Evolutionary conservation across 1,284 basidiomycete species (phyloP), one percentile per base, ranked within the genome.

Genomic region (Phellopilus nigrolimitatus): DNA sequence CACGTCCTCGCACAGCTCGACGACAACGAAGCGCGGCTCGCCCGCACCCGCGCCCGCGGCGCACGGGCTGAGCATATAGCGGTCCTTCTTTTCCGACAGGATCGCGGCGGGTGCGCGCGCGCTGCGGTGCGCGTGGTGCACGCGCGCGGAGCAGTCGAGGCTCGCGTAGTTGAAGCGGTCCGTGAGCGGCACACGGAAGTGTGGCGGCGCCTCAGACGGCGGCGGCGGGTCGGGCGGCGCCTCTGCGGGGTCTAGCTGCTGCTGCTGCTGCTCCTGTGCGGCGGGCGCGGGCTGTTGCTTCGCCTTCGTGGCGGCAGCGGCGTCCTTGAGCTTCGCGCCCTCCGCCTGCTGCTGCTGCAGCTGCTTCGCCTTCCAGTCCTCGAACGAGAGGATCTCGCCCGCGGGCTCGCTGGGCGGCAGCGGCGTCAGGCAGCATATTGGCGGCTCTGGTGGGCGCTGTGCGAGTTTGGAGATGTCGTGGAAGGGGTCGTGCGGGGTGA

Each of bases 21-120:
- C 86, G 24, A 97, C 83, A 17, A 98, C 88, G 67, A 85, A 97
- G 62, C 97, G 91, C 25, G 76, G 71, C 55, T 75, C 68, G 50
- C 68, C 68, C 1, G 13, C 64, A 64, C n/a, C n/a, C n/a, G n/a
- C n/a, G n/a, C 31, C 6, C 3, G 75, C 72, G 22, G 79, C 77
- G 63, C 97, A 99, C 0, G 95, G 95, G 48, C 89, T 93, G 57
- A 98, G 85, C 95, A 99, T 97, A 74, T 99, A 99, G 57, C 85
- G 74, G 68, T 99, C 95, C 65, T 88, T 88, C 69, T 94, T 95
- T 47, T 86, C 88, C 45, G 88, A 88, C 2, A 99, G 76, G 51
- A 99, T 89, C 0, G 88, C 79, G 0, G 84, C 81, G 0, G 92
- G 73, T 1, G 91, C 93, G 61, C 94, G 94, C 39, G 94, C 88